Percentiles rank a stretch among this genome's conserved stretches.
These are phyloP conservation scores for Coccomyxa subellipsoidea DNA, from an alignment of 163 green algal genomes.

Conservation along the genomic window DNA sequence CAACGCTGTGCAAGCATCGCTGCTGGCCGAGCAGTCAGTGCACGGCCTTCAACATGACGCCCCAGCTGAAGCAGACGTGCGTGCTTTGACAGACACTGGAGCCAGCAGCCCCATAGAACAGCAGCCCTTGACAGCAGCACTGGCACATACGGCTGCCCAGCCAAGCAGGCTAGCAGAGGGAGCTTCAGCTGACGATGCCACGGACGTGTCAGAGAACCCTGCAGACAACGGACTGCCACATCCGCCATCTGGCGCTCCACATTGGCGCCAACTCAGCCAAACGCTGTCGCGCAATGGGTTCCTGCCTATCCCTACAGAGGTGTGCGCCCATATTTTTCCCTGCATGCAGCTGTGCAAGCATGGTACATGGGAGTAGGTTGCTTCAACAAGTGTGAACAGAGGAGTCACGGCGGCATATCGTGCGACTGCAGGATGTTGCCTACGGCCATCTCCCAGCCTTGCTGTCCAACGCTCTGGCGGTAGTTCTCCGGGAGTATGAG, in stretches of 20 bases:
- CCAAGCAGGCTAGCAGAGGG: background rate
- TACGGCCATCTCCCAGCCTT: background rate
- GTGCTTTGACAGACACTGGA: background rate
- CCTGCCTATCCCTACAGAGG: background rate
- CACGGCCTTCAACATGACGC: background rate
- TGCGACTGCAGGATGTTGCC: background rate
- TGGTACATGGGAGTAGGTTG: no score
- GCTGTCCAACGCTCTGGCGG: background rate
- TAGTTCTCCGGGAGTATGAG: slow-evolving; percentile 22
- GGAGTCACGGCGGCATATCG: no score
- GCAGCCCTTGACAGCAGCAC: background rate
- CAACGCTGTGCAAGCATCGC: background rate
- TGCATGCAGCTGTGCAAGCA: background rate
- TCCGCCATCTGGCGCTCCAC: background rate
- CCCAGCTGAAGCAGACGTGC: background rate
- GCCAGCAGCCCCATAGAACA: background rate
- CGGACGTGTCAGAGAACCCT: background rate
- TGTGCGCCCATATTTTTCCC: background rate
- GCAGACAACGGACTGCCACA: background rate
- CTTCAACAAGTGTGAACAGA: no score
- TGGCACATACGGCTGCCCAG: background rate
- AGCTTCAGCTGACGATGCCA: background rate
- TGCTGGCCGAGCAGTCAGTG: no score
- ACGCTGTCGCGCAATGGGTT: background rate
- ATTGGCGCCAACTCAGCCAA: background rate